Evolutionary conservation across 208 protist species (phyloP), one percentile per base, ranked within the genome.

Genomic region (Leishmania major): DNA sequence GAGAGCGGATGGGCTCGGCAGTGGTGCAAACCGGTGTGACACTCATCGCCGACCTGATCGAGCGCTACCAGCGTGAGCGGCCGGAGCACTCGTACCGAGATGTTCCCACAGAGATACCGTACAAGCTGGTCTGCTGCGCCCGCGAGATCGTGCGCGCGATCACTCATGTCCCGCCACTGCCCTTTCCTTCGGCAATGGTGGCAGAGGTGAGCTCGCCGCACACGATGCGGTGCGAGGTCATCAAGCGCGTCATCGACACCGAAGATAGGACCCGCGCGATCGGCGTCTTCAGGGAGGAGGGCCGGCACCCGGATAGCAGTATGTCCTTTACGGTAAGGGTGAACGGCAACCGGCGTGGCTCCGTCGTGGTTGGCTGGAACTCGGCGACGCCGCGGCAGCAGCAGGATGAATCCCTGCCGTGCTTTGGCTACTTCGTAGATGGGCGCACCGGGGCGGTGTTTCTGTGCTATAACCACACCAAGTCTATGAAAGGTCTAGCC

Each of bases 11-110:
- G 84, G 87, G 88, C 25, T 94, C 88, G 53, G 87, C 89, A 10
- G 88, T 96, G 15, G 93, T 96, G 57, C 95, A 98, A 79, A 90
- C 95, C 62, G 95, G 93, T 57, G 91, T 96, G n/a, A 93, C 87
- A 11, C 77, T 98, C 25, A 84, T 98, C 15, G 90, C 91, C 8
- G 90, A 96, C 78, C 83, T 98, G n/a, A 88, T 92, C 67, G 78
- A 87, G 75, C 90, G 95, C 22, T 97, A 96, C 77, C 82, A 86
- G 76, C 74, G 79, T 17, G 84, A 89, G 64, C 83, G 88, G n/a
- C 89, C 90, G 3, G 77, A 53, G 62, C 43, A 82, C 49, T 85
- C 66, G 28, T 83, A 80, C 69, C 75, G 40, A 55, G 78, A 86
- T 31, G 83, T 75, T 1, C 83, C 78, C 8, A 13, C 75, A 37